Conservation (phyloP, 2,329 filamentous ascomycete species). For the Colletotrichum eremochloae region DNA sequence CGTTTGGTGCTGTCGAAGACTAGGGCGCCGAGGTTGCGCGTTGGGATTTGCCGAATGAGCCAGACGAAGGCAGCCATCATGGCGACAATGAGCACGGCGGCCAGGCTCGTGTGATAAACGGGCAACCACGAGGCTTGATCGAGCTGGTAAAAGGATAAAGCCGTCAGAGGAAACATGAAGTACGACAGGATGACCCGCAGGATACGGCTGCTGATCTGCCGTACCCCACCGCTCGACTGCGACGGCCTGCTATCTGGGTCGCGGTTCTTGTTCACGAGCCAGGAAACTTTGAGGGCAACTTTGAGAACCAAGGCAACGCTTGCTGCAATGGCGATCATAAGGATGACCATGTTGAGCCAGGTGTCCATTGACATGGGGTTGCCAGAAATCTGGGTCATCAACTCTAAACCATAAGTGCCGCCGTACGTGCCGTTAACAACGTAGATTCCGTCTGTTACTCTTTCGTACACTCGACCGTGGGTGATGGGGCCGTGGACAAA, state of each 20-base stretch:
- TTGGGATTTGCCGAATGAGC: constrained; percentile 46
- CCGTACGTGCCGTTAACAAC: constrained; percentile 74
- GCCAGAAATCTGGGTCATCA: constrained; percentile 77
- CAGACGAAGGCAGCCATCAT: constrained; percentile 48
- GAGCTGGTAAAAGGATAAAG: constrained; percentile 80
- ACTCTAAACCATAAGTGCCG: constrained; percentile 68
- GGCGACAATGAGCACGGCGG: constrained; percentile 43
- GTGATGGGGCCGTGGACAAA: constrained; percentile 63
- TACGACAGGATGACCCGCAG: constrained; percentile 82
- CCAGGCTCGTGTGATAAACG: constrained; percentile 52
- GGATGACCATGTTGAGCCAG: constrained; percentile 78
- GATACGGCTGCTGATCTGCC: constrained; percentile 57
- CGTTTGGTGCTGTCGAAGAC: constrained; percentile 69
- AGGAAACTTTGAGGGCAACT: constrained; percentile 63
- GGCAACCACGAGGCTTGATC: constrained; percentile 42
- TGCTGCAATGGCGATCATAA: constrained; percentile 69
- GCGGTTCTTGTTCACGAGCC: constrained; percentile 54
- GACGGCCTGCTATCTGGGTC: constrained; percentile 55
- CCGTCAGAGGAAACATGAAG: constrained; percentile 78
- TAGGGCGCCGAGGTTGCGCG: constrained; percentile 48
- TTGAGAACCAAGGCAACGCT: constrained; percentile 64
- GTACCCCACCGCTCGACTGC: constrained; percentile 13
- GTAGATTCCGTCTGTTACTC: constrained; percentile 70
- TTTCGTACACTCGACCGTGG: constrained; percentile 45
- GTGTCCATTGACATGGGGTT: constrained; percentile 72